Conservation (phyloP, 1,284 basidiomycete genomes). For the Ceratobasidium theobromae region DNA sequence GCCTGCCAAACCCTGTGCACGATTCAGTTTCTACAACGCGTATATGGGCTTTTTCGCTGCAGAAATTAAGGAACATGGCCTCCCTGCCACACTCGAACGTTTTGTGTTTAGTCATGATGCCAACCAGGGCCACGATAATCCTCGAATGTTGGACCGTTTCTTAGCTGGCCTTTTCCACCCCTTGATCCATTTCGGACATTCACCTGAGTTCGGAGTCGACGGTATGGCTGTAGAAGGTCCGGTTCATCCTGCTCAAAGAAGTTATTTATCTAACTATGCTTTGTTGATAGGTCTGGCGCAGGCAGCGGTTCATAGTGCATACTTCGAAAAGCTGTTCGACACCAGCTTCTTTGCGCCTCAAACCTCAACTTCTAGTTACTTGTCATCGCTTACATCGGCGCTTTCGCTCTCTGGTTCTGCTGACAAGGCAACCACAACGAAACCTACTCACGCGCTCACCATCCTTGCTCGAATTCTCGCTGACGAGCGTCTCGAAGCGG, state of each 20-base stretch:
- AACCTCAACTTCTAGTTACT: slow-evolving; percentile 11
- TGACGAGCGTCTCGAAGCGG: slow-evolving; percentile 29
- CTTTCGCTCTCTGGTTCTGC: neutral
- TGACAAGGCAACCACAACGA: neutral
- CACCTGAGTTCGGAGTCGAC: slow-evolving; percentile 60
- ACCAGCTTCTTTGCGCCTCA: slow-evolving; percentile 41
- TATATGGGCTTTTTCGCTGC: slow-evolving; percentile 61
- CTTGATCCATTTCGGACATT: slow-evolving; percentile 64
- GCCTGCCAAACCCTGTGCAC: too few species aligned
- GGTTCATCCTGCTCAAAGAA: slow-evolving; percentile 24
- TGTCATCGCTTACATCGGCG: neutral
- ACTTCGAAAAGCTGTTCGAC: slow-evolving; percentile 40
- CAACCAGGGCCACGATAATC: slow-evolving; percentile 49
- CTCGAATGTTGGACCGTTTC: slow-evolving; percentile 62
- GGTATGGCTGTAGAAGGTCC: slow-evolving; percentile 66
- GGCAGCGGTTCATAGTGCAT: slow-evolving; percentile 42
- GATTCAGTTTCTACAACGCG: slow-evolving; percentile 58
- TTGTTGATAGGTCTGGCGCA: slow-evolving; percentile 44
- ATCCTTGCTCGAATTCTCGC: slow-evolving; percentile 32
- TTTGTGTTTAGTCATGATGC: slow-evolving; percentile 58
- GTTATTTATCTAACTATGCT: neutral
- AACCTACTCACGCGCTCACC: slow-evolving; percentile 27
- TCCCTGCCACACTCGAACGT: slow-evolving; percentile 51
- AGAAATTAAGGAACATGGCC: slow-evolving; percentile 49
- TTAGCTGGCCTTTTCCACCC: slow-evolving; percentile 63